A percentile compares a stretch with the other conserved stretches of the same genome.
Conservation (phyloP, 163 green algal genomes). For the Scenedesmus sp. region DNA sequence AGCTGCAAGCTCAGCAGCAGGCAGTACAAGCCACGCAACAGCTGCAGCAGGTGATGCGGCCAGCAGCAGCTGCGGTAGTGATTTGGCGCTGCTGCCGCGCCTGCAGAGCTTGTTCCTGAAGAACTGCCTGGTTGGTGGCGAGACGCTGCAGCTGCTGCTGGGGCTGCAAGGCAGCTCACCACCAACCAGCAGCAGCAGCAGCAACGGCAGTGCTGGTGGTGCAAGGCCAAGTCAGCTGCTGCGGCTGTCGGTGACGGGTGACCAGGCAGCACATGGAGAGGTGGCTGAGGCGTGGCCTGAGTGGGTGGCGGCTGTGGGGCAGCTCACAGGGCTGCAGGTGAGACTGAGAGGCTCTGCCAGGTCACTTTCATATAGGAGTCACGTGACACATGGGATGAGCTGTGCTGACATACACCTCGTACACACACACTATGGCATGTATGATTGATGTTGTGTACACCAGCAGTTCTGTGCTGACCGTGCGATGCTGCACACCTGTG, state of each 20-base stretch:
- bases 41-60: background rate
- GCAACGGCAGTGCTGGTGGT: background rate
- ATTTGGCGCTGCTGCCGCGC: background rate
- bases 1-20: background rate
- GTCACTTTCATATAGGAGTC: no score
- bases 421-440: no score
- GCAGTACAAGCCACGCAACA: background rate
- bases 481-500: no score
- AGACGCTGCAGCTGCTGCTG: slow-evolving; percentile 13
- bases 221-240: background rate
- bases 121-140: slow-evolving; percentile 4
- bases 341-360: background rate
- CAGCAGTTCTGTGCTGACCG: no score
- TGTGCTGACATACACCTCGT: no score
- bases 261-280: slow-evolving; percentile 7
- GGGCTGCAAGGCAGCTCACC: background rate
- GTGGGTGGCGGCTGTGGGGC: slow-evolving; percentile 11
- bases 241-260: slow-evolving; percentile 27
- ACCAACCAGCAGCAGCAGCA: background rate
- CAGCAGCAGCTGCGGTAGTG: background rate
- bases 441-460: no score
- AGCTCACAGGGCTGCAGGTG: slow-evolving; percentile 19
- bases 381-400: no score
- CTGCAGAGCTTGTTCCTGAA: slow-evolving; percentile 35
- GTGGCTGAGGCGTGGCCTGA: background rate